A percentile compares a stretch with the other conserved stretches of the same genome.
Conservation (phyloP, 1,284 basidiomycete species). For the Pisolithus thermaeus region DNA sequence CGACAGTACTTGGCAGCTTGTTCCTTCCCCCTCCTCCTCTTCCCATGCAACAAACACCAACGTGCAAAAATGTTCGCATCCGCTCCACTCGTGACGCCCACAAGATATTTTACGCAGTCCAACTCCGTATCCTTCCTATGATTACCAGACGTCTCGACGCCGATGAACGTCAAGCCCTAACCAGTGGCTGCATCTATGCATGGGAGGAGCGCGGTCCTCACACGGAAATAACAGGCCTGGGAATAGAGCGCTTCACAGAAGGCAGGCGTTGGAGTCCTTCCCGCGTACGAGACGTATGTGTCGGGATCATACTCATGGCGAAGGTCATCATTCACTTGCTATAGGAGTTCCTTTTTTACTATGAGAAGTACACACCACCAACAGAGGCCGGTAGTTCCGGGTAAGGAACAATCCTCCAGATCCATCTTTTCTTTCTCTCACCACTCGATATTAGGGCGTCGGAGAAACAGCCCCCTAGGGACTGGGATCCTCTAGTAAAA, state of each 20-base stretch:
- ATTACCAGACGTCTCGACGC: constrained; percentile 73
- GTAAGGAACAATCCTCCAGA: constrained; percentile 26
- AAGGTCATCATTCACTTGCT: constrained; percentile 6
- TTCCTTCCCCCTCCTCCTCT: constrained; percentile 1
- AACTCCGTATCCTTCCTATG: constrained; percentile 60
- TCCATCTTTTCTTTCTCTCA: constrained; percentile 5
- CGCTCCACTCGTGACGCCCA: constrained; percentile 73
- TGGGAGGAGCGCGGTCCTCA: constrained; percentile 81
- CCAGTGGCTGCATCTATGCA: constrained; percentile 72
- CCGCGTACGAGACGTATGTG: constrained; percentile 67
- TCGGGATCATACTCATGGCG: not conserved
- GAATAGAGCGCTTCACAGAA: constrained; percentile 75
- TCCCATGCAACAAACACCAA: constrained; percentile 58
- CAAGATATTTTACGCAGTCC: constrained; percentile 73
- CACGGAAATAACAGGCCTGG: constrained; percentile 68
- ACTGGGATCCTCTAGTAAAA: constrained; percentile 70
- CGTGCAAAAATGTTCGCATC: constrained; percentile 64
- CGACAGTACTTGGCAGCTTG: constrained; percentile 11
- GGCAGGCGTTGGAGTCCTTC: constrained; percentile 75
- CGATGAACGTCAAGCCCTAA: constrained; percentile 59
- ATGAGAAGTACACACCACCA: constrained; percentile 58
- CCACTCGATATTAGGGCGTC: constrained; percentile 21
- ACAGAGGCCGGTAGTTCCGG: constrained; percentile 36
- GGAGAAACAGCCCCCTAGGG: constrained; percentile 46
- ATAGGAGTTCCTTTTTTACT: constrained; percentile 78